These are phyloP conservation scores for Leucoagaricus sp. DNA, from an alignment of 1,284 basidiomycete species.

Conservation along the genomic window DNA sequence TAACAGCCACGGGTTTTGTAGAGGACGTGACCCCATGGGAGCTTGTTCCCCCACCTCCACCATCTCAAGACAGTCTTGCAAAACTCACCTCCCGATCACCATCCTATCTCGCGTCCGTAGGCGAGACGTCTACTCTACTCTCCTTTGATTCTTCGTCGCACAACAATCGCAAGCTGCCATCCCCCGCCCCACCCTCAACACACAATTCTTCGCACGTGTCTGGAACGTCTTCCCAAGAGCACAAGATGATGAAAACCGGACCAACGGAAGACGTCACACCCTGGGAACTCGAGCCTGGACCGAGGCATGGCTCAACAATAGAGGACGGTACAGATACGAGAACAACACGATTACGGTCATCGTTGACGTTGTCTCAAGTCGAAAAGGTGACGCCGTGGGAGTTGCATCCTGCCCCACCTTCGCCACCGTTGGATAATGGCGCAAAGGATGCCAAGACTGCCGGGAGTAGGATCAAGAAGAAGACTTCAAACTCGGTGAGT, in stretches of 20 bases:
- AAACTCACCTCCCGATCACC: background rate
- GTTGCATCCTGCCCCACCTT: conserved; percentile 32
- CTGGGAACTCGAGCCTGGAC: conserved; percentile 23
- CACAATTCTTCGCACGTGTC: conserved; percentile 1
- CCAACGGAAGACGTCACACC: conserved; percentile 27
- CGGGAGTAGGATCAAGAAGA: conserved; percentile 9
- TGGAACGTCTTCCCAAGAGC: conserved; percentile 9
- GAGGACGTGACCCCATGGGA: conserved; percentile 39
- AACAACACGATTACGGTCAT: conserved; percentile 15
- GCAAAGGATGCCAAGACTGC: conserved; percentile 7
- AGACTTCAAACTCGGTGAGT: conserved; percentile 17
- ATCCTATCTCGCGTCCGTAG: conserved; percentile 10
- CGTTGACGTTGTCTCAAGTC: conserved; percentile 27
- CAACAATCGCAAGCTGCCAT: background rate
- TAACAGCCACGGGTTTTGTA: conserved; percentile 25
- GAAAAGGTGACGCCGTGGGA: conserved; percentile 40
- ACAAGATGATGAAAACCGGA: conserved; percentile 17
- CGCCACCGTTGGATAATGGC: conserved; percentile 3
- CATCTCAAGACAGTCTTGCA: conserved; percentile 7
- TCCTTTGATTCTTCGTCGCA: background rate
- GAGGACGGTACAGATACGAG: conserved; percentile 7
- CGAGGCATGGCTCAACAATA: background rate
- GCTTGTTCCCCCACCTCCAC: conserved; percentile 25
- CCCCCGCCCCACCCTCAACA: background rate
- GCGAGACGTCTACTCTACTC: background rate